These are phyloP conservation scores for Globisporangium recalcitrans DNA, from an alignment of 352 stramenopile species.

Conservation along the genomic window DNA sequence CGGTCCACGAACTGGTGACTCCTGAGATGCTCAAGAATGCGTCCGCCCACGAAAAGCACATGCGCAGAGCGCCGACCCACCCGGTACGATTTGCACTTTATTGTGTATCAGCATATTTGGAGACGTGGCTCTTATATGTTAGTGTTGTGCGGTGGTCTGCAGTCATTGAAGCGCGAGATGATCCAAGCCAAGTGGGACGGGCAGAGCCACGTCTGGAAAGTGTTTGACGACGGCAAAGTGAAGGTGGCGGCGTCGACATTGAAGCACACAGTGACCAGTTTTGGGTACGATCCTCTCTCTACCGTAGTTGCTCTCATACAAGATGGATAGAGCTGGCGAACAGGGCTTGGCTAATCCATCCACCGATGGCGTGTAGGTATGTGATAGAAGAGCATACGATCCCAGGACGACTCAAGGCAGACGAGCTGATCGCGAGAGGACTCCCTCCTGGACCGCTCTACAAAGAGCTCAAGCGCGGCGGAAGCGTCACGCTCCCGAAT, in stretches of 20 bases:
- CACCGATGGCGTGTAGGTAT: conserved; percentile 31
- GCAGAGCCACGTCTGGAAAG: conserved; percentile 59
- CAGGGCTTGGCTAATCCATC: neutral
- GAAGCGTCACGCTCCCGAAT: conserved; percentile 76
- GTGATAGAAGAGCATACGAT: conserved; percentile 72
- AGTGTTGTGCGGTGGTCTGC: conserved; percentile 22
- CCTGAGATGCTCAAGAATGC: conserved; percentile 38
- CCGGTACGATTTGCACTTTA: conserved; percentile 27
- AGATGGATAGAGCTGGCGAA: neutral
- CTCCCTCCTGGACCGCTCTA: conserved; percentile 89
- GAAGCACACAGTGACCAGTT: conserved; percentile 78
- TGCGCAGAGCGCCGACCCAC: conserved; percentile 50
- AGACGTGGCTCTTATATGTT: neutral
- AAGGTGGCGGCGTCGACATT: conserved; percentile 56
- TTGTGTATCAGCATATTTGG: neutral
- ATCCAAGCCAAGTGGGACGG: conserved; percentile 56
- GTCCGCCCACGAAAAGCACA: conserved; percentile 56
- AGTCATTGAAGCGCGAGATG: conserved; percentile 35
- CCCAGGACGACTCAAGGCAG: conserved; percentile 81
- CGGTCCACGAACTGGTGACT: conserved; percentile 69
- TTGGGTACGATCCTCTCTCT: conserved; percentile 40
- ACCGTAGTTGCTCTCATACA: neutral
- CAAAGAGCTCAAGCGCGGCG: conserved; percentile 84
- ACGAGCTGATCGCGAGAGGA: conserved; percentile 71
- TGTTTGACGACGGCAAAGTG: conserved; percentile 63